Evolutionary conservation across 768 basidiomycete genomes (phyloP), one percentile per base, ranked within the genome.

Genomic region (Agaricus blazei): DNA sequence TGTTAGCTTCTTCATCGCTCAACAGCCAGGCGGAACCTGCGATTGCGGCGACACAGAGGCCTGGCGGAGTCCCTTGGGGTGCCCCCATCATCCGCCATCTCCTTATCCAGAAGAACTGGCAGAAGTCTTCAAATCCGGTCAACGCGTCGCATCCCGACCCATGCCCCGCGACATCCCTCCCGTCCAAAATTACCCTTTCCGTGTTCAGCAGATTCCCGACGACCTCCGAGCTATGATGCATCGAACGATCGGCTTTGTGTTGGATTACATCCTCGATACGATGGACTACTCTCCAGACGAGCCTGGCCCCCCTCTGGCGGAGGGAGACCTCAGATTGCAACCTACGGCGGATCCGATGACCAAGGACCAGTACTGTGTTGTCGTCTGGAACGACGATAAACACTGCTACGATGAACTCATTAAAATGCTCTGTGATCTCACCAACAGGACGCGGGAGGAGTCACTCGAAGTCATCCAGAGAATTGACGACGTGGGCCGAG

Each of bases 341-440:
- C 83, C 87, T 8, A 84, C 88, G 1, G 84, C 81, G 5, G 89
- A 93, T 60, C 88, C 89, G 9, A 83, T 87, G 78, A 79, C 80
- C 73, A 86, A 85, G 58, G 89, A 92, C 60, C 80, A 85, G 52
- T 92, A 85, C 62, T 86, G 88, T 43, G 78, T 98, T 55, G 76
- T 96, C 27, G 70, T 98, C 4, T 98, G 94, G 94, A 94, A 95
- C 72, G 95, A 97, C 68, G 97, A 99, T 69, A 96, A 95, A 62
- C 97, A 98, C 69, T 93, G 92, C 0, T 89, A 87, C 63, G 85
- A 88, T 49, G 93, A 98, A 64, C 85, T 97, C 52, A 87, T 87
- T 59, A 80, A 82, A 58, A 78, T 93, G 41, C 70, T 91, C 5
- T 75, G 77, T 55, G 88, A 88, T 44, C 68, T 78, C 63, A 76